Evolutionary conservation across 305 asterid species (phyloP).

Genomic region (Solanum hybrid): DNA sequence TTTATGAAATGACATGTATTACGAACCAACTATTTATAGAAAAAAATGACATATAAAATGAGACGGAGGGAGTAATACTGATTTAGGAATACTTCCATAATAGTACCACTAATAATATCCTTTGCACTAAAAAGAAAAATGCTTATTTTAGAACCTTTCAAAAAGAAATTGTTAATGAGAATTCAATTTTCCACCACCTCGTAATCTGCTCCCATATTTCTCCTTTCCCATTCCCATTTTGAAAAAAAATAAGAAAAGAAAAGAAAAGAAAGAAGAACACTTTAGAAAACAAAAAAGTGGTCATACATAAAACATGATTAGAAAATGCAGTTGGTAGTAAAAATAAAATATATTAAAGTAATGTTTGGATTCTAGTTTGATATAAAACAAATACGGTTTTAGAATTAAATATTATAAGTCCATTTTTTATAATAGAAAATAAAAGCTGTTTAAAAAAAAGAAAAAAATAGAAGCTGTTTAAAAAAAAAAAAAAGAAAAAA

Average conservation of each 20-base stretch:
- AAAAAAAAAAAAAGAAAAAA: neutral
- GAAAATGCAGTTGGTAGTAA: neutral
- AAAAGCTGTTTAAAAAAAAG: neutral
- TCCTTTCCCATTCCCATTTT: neutral
- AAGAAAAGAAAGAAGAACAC: neutral
- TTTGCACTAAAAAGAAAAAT: neutral
- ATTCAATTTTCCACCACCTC: neutral
- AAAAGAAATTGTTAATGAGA: neutral
- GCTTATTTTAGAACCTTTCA: neutral
- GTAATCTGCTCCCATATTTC: neutral
- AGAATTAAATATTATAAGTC: neutral
- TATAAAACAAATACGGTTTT: neutral
- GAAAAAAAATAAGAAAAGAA: neutral
- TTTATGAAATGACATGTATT: too few species aligned
- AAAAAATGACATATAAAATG: too few species aligned
- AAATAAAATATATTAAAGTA: neutral
- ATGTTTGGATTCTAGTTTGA: neutral
- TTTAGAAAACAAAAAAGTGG: neutral
- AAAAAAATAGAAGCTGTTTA: neutral
- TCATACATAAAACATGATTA: neutral
- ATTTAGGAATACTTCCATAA: neutral
- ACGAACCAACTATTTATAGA: accelerated
- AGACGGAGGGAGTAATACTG: too few species aligned
- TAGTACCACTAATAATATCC: neutral
- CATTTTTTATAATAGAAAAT: neutral